A percentile compares a stretch with the other conserved stretches of the same genome.
Evolutionary conservation across 176 grass and related monocot genomes (phyloP).

Genomic region (Eremochloa ophiuroides): DNA sequence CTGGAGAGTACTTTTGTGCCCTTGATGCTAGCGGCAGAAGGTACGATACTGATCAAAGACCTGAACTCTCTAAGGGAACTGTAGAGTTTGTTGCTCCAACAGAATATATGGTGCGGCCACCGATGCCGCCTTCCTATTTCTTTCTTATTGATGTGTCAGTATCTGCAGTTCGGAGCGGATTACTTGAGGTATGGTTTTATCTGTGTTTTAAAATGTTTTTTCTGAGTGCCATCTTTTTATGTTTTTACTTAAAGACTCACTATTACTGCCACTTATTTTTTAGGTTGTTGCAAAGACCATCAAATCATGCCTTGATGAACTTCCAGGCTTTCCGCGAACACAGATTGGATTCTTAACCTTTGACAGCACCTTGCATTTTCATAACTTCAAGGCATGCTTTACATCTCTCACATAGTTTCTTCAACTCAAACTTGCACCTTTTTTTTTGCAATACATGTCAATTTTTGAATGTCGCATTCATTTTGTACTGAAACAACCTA

Average conservation of each 20-base stretch:
- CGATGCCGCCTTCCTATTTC: constrained; percentile 95
- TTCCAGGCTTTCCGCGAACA: constrained; percentile 79
- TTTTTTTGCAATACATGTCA: background rate
- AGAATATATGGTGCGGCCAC: constrained; percentile 98
- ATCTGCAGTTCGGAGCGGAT: constrained; percentile 65
- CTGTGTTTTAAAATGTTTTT: constrained; percentile 2
- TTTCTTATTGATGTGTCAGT: constrained; percentile 94
- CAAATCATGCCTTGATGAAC: constrained; percentile 83
- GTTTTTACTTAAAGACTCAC: background rate
- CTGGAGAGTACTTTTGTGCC: constrained; percentile 82
- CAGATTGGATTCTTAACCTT: constrained; percentile 97
- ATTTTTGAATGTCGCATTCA: background rate
- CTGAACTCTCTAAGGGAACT: constrained; percentile 89
- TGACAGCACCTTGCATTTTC: constrained; percentile 91
- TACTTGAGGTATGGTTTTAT: constrained; percentile 68
- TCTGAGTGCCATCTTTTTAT: background rate
- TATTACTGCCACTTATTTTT: constrained; percentile 1
- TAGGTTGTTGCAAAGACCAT: constrained; percentile 89
- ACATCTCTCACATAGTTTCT: constrained; percentile 7
- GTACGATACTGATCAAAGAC: constrained; percentile 83
- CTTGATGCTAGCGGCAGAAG: constrained; percentile 85
- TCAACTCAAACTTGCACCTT: background rate
- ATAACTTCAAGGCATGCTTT: constrained; percentile 84
- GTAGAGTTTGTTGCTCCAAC: constrained; percentile 97
- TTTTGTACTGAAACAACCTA: constrained; percentile 6